Evolutionary conservation across 2,329 filamentous ascomycete genomes (phyloP).

Genomic region (Pseudocercospora fuligena): DNA sequence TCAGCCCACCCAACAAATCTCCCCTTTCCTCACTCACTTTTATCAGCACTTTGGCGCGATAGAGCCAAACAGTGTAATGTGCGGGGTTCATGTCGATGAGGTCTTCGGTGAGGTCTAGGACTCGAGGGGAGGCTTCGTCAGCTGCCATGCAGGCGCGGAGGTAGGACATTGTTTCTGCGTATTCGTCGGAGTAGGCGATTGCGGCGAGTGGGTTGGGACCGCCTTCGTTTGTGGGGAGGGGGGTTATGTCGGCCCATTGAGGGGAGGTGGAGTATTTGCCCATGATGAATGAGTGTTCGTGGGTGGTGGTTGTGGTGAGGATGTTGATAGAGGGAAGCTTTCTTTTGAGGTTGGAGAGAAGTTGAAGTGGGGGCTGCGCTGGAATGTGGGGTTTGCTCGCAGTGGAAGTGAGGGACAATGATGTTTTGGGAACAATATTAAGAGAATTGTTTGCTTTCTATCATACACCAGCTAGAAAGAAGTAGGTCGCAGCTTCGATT

Average conservation of each 20-base stretch:
- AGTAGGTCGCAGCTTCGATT: neutral
- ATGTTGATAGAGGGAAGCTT: neutral
- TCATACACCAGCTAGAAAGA: neutral
- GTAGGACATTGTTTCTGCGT: constrained; percentile 90
- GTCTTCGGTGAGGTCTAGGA: constrained; percentile 80
- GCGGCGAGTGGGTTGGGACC: constrained; percentile 76
- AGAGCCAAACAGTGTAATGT: constrained; percentile 98
- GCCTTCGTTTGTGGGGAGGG: constrained; percentile 83
- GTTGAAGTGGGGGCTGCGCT: neutral
- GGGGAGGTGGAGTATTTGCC: constrained; percentile 67
- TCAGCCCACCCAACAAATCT: constrained; percentile 66
- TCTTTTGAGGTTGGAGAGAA: neutral
- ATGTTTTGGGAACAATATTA: constrained; percentile 25
- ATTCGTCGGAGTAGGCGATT: constrained; percentile 89
- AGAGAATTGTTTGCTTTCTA: neutral
- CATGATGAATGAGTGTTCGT: constrained; percentile 34
- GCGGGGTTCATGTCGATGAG: constrained; percentile 93
- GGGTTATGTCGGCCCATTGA: constrained; percentile 81
- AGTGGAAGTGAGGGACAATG: constrained; percentile 18
- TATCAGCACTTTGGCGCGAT: constrained; percentile 71
- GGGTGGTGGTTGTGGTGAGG: neutral
- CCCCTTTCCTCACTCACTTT: neutral
- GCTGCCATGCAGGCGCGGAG: constrained; percentile 89
- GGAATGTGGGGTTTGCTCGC: constrained; percentile 16
- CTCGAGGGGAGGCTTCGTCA: constrained; percentile 80